Base-by-base conservation (phyloP, 768 basidiomycete species). In the Hemileccinum rubropunctum region DNA sequence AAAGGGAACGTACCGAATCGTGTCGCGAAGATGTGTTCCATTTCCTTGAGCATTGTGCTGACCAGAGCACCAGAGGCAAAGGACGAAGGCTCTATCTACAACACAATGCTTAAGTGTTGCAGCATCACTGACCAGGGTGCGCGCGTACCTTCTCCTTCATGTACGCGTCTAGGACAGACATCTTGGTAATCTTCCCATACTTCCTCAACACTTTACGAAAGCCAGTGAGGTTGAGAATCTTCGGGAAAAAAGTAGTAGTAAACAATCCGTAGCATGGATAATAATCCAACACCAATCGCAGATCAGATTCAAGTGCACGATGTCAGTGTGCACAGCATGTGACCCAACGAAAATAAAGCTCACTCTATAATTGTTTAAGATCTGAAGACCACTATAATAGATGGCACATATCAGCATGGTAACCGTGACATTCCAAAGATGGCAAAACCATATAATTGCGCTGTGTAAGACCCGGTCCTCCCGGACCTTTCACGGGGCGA, bases 171-270 rank as follows among this genome's bases (percentile, higher is more conserved):
- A 88, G 82, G 18, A 82, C 84, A 12, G 79, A 75, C 30, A 89
- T 85, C 66, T 77, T 82, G 13, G 91, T 86, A 4, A 78, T 70
- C 64, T 91, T 94, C 61, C 87, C 88, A 54, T 90, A 93, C 65
- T 92, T 93, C 70, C 88, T 92, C 49, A 93, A 64, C 0, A 84
- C 84, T 64, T 93, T 93, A 23, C 88, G 76, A 65, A 97, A 93
- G 1, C 95, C 97, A 1, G 91, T 89, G 10, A 93, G 67, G 65
- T 99, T 98, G 35, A 98, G 69, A 39, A 88, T 82, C 86, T 91
- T 54, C 9, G 26, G 26, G 21, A 10, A 34, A 32, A 26, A 39
- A n/a, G 34, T n/a, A n/a, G n/a, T n/a, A n/a, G n/a, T 13, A 26
- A 23, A 18, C n/a, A 27, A 14, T 17, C 17, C 48, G 40, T 27